A percentile compares a stretch with the other conserved stretches of the same genome.
These are phyloP conservation scores for Vitis hybrid DNA, from an alignment of 177 flowering plant species.

Conservation along the genomic window DNA sequence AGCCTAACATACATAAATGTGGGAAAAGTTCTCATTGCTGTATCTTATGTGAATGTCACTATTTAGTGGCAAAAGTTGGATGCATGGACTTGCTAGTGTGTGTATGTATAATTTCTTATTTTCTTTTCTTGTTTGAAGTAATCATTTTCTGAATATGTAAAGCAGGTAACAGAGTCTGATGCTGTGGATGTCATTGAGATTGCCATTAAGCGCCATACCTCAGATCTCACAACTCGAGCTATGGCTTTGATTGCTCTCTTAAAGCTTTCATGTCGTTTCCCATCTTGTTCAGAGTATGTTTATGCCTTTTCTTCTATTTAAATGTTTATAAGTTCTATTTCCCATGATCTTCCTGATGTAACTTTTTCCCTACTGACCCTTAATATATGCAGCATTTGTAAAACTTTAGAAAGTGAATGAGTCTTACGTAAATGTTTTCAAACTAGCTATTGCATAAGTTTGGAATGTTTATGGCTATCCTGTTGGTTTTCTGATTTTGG, in stretches of 20 bases:
- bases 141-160: conserved; percentile 58
- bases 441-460: too few species aligned
- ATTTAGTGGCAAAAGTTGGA: not conserved
- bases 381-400: too few species aligned
- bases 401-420: too few species aligned
- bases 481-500: too few species aligned
- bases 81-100: not conserved
- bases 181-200: conserved; percentile 80
- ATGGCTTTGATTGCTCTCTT: conserved; percentile 88
- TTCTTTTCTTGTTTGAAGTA: not conserved
- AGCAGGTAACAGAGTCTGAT: conserved; percentile 96
- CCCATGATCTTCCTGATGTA: not conserved
- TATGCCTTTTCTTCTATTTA: conserved; percentile 1
- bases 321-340: not conserved
- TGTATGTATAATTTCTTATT: not conserved
- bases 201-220: conserved; percentile 60
- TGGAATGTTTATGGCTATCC: too few species aligned
- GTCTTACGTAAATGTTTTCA: too few species aligned
- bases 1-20: too few species aligned
- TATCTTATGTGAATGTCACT: not conserved
- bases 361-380: not conserved
- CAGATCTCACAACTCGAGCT: conserved; percentile 78
- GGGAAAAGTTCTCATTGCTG: too few species aligned
- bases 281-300: conserved; percentile 88
- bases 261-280: conserved; percentile 95